Conservation (phyloP, 345 rosid species). For the Sonneratia caseolaris region DNA sequence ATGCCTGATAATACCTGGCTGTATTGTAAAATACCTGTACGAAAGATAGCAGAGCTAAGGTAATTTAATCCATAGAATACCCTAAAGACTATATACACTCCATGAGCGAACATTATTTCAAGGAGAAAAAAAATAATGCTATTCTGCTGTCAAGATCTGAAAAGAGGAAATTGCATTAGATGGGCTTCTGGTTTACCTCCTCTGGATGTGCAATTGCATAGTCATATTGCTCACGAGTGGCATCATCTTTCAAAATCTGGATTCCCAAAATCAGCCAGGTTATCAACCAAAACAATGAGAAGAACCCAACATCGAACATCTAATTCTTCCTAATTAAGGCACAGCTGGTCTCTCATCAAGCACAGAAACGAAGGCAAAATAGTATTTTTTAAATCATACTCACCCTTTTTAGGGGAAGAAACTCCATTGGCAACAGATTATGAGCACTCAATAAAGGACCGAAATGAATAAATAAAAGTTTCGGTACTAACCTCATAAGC, state of each 20-base stretch:
- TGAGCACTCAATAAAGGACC: neutral
- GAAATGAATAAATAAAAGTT: neutral
- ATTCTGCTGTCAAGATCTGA: neutral
- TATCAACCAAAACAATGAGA: neutral
- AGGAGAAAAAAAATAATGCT: too few species aligned
- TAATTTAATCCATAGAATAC: neutral
- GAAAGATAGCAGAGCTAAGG: neutral
- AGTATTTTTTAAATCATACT: neutral
- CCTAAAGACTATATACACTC: too few species aligned
- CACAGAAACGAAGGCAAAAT: too few species aligned
- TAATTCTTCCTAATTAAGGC: neutral
- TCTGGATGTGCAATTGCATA: conserved; percentile 93
- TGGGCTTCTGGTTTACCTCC: conserved; percentile 44
- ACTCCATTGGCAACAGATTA: neutral
- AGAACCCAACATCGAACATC: neutral
- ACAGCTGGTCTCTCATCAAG: too few species aligned
- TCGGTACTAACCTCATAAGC: conserved; percentile 63
- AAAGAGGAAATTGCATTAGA: neutral
- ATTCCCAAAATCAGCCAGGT: conserved; percentile 6
- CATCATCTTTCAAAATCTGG: conserved; percentile 93
- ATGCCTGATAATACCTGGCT: conserved; percentile 82
- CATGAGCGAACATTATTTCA: too few species aligned
- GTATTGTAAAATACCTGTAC: conserved; percentile 80
- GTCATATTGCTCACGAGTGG: conserved; percentile 88
- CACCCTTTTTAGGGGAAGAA: neutral